Conservation (phyloP, 306 rosid genomes). For the Albizia julibrissin region DNA sequence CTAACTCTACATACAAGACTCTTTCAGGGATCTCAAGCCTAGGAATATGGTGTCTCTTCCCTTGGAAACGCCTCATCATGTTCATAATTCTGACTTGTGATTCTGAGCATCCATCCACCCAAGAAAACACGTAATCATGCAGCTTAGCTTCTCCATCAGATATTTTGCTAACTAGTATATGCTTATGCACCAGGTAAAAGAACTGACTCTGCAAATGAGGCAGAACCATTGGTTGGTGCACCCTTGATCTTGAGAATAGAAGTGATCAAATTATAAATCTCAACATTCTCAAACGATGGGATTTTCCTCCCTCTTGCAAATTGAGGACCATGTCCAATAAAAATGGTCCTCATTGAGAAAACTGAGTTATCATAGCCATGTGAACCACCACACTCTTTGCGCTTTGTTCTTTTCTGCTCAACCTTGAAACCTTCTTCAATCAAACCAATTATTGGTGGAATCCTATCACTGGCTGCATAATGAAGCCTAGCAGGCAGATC, state of each 20-base stretch:
- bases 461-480: slow-evolving; percentile 64
- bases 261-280: slow-evolving; percentile 90
- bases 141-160: slow-evolving; percentile 31
- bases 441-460: slow-evolving; percentile 79
- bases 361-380: slow-evolving; percentile 93
- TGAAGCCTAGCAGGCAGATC: slow-evolving; percentile 88
- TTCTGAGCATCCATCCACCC: background rate
- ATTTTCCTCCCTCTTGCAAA: slow-evolving; percentile 85
- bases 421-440: slow-evolving; percentile 84
- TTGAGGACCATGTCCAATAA: slow-evolving; percentile 92
- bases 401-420: slow-evolving; percentile 60
- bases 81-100: slow-evolving; percentile 20
- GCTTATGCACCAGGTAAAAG: slow-evolving; percentile 59
- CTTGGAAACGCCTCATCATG: slow-evolving; percentile 19
- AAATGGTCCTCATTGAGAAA: slow-evolving; percentile 93
- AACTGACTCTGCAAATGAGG: slow-evolving; percentile 60
- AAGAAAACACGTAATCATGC: slow-evolving; percentile 20
- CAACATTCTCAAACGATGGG: slow-evolving; percentile 89
- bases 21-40: background rate
- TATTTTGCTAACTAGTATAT: slow-evolving; percentile 7
- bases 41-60: slow-evolving; percentile 25
- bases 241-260: slow-evolving; percentile 76
- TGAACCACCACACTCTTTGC: slow-evolving; percentile 86
- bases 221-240: slow-evolving; percentile 87
- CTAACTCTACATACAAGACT: slow-evolving; percentile 14